A percentile compares a stretch with the other conserved stretches of the same genome.
These are phyloP conservation scores for Trichothecium roseum DNA, from an alignment of 2,329 filamentous ascomycete species.

Conservation along the genomic window DNA sequence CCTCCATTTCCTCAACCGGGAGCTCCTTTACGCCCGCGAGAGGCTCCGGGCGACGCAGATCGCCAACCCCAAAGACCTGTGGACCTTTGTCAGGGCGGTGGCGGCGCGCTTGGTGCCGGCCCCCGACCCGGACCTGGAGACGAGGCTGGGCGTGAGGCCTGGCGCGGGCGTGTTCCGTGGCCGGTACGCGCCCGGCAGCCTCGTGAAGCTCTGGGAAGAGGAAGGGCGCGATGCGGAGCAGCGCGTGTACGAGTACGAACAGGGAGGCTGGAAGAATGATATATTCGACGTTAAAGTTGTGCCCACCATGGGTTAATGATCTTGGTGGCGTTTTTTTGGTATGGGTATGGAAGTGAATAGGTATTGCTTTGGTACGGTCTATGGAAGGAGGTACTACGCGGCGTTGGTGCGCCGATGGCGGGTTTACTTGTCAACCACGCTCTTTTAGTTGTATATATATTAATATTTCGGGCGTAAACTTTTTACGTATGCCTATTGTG, in stretches of 20 bases:
- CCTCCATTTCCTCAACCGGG: slow-evolving; percentile 67
- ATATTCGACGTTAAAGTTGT: slow-evolving; percentile 55
- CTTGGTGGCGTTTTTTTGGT: too few relatives aligned
- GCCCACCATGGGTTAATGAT: slow-evolving; percentile 5
- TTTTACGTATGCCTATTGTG: too few relatives aligned
- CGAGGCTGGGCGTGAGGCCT: slow-evolving; percentile 57
- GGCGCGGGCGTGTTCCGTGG: slow-evolving; percentile 60
- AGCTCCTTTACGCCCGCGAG: slow-evolving; percentile 79
- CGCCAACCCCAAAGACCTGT: slow-evolving; percentile 64
- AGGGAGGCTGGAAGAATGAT: slow-evolving; percentile 70
- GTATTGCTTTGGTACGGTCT: too few relatives aligned
- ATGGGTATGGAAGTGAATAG: too few relatives aligned
- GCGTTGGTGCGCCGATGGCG: too few relatives aligned
- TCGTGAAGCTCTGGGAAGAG: slow-evolving; percentile 83
- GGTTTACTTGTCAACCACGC: too few relatives aligned
- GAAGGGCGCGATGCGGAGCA: slow-evolving; percentile 62
- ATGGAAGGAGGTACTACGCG: too few relatives aligned
- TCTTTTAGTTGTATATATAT: too few relatives aligned
- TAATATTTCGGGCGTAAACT: too few relatives aligned
- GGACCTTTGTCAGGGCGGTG: slow-evolving; percentile 75
- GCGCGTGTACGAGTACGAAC: slow-evolving; percentile 62
- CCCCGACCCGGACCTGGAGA: slow-evolving; percentile 67
- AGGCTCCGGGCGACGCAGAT: slow-evolving; percentile 78
- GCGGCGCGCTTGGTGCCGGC: slow-evolving; percentile 63
- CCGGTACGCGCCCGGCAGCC: slow-evolving; percentile 78